Percentiles rank a stretch among this genome's conserved stretches.
phyloP scores from a whole-genome alignment of 116 monocot species.

The Dioscorea cayenensis region DNA sequence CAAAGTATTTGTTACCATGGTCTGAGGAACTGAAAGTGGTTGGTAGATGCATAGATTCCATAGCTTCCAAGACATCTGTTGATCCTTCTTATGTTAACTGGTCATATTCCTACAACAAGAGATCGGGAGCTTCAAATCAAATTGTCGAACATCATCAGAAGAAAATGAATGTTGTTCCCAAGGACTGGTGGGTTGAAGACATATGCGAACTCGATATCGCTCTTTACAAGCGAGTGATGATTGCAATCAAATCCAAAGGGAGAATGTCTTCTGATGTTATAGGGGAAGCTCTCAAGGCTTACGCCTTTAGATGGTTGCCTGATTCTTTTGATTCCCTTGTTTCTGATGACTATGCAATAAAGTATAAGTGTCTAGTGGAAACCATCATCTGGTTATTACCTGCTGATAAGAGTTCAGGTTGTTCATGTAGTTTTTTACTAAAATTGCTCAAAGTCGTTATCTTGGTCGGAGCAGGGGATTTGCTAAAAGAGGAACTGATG shows the following conservation, averaged over 20 bases:
- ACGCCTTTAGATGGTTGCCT: slow-evolving; percentile 76
- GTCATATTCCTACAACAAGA: slow-evolving; percentile 70
- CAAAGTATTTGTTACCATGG: slow-evolving; percentile 55
- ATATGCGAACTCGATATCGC: slow-evolving; percentile 67
- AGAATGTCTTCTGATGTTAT: slow-evolving; percentile 69
- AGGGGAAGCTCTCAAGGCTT: slow-evolving; percentile 56
- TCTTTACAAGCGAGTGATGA: slow-evolving; percentile 72
- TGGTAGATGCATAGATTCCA: slow-evolving; percentile 79
- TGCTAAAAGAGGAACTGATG: slow-evolving; percentile 54
- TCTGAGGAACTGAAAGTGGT: slow-evolving; percentile 66
- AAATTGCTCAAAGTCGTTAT: slow-evolving; percentile 67
- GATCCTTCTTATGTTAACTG: slow-evolving; percentile 72
- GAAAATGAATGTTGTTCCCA: slow-evolving; percentile 32
- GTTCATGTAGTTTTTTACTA: slow-evolving; percentile 74
- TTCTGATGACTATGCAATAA: slow-evolving; percentile 34
- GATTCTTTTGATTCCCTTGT: slow-evolving; percentile 51
- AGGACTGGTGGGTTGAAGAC: slow-evolving; percentile 95
- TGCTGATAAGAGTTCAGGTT: slow-evolving; percentile 48
- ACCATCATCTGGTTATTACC: slow-evolving; percentile 63
- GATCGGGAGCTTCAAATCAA: slow-evolving; percentile 14
- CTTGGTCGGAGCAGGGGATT: slow-evolving; percentile 55
- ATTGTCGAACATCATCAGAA: slow-evolving; percentile 30
- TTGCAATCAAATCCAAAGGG: slow-evolving; percentile 61
- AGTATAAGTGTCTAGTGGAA: slow-evolving; percentile 48
- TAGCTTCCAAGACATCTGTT: slow-evolving; percentile 68